Percentiles rank a stretch among this genome's conserved stretches.
Conservation (phyloP, 164 flowering plant genomes). For the Chimonanthus praecox region DNA sequence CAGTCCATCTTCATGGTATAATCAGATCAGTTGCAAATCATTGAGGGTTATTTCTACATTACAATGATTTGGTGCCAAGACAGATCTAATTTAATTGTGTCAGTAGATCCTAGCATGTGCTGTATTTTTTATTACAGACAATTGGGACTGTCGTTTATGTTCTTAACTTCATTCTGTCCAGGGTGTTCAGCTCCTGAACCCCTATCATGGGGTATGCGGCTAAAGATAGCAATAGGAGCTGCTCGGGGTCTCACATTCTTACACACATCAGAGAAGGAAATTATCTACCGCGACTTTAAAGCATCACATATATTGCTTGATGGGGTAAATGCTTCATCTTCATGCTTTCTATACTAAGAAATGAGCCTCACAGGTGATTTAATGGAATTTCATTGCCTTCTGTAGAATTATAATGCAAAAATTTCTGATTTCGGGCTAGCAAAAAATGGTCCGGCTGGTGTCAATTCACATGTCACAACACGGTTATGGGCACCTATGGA, state of each 20-base stretch:
- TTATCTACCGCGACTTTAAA: conserved; percentile 83
- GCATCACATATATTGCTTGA: conserved; percentile 85
- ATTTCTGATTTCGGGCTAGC: conserved; percentile 91
- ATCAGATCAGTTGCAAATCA: neutral
- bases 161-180: conserved; percentile 11
- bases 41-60: neutral
- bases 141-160: neutral
- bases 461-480: conserved; percentile 75
- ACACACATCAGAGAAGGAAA: conserved; percentile 63
- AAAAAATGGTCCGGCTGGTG: conserved; percentile 66
- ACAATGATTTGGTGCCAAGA: neutral
- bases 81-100: neutral
- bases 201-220: conserved; percentile 63
- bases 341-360: neutral
- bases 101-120: neutral
- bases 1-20: neutral
- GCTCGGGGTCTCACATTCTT: conserved; percentile 77
- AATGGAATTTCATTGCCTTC: neutral
- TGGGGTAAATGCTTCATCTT: conserved; percentile 36
- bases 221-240: conserved; percentile 77
- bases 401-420: conserved; percentile 70
- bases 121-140: neutral
- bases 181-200: conserved; percentile 53
- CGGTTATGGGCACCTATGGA: conserved; percentile 84
- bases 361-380: neutral